Percentiles rank a stretch among this genome's conserved stretches.
These are phyloP conservation scores for Aspergillus candidus DNA, from an alignment of 2,329 filamentous ascomycete genomes.

Conservation along the genomic window DNA sequence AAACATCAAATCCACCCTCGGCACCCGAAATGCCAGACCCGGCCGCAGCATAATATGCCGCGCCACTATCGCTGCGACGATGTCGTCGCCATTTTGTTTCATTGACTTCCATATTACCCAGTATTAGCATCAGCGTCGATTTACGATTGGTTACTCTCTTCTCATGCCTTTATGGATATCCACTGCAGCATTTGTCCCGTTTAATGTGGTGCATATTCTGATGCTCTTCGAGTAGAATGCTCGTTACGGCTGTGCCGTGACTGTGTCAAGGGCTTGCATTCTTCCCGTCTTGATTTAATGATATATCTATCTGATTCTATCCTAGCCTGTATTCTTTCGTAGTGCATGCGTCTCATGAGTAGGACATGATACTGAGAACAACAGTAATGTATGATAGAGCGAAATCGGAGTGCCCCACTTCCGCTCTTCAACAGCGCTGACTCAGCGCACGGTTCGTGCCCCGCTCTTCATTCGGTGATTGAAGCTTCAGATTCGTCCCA, in stretches of 20 bases:
- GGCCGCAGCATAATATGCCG: slow-evolving; percentile 10
- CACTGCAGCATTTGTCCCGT: slow-evolving; percentile 16
- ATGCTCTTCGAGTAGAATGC: slow-evolving; percentile 4
- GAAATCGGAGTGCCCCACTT: not conserved
- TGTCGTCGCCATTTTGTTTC: slow-evolving; percentile 6
- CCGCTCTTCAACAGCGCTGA: not conserved
- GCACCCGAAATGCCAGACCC: slow-evolving; percentile 12
- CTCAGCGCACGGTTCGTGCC: slow-evolving; percentile 1
- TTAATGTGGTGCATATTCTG: slow-evolving; percentile 11
- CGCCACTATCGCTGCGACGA: not conserved
- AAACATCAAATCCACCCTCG: slow-evolving; percentile 21
- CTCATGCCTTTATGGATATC: slow-evolving; percentile 22
- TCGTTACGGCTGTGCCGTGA: too few species aligned
- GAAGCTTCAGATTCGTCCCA: too few species aligned
- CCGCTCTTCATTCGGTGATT: not conserved
- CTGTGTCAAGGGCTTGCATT: not conserved
- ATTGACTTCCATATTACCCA: not conserved
- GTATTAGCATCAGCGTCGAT: slow-evolving; percentile 29
- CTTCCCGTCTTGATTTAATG: not conserved
- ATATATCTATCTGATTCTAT: not conserved
- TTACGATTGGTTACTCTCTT: slow-evolving; percentile 16
- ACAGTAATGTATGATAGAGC: not conserved
- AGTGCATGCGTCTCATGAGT: too few species aligned
- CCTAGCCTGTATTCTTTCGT: not conserved
- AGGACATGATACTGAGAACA: too few species aligned